phyloP scores from a whole-genome alignment of 228 moss, liverwort and hornwort genomes.

The Sphagnum fallax region DNA sequence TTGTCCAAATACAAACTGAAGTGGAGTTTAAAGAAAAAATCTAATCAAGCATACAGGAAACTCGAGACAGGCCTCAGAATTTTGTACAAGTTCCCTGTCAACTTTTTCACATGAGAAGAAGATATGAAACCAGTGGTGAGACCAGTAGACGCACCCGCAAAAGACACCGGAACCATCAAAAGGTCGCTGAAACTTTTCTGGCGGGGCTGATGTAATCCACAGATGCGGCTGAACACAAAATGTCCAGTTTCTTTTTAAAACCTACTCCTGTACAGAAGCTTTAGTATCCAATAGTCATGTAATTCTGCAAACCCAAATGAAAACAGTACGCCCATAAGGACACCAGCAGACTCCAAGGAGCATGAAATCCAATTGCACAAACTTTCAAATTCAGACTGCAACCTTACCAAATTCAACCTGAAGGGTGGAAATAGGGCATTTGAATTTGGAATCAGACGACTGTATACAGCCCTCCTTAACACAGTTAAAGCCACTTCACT shows the following conservation, averaged over 20 bases:
- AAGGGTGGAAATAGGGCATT: slow-evolving; percentile 43
- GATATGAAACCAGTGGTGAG: background rate
- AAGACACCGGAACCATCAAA: slow-evolving; percentile 37
- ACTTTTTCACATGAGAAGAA: background rate
- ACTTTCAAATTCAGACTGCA: too few relatives aligned
- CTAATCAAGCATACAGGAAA: too few relatives aligned
- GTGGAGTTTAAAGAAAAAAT: too few relatives aligned
- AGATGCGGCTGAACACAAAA: slow-evolving; percentile 45
- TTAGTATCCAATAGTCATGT: too few relatives aligned
- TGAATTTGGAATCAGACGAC: slow-evolving; percentile 50
- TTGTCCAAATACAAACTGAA: too few relatives aligned
- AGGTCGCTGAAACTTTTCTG: slow-evolving; percentile 48
- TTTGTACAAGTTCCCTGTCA: background rate
- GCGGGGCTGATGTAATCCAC: slow-evolving; percentile 61
- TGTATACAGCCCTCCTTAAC: slow-evolving; percentile 52
- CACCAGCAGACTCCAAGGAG: too few relatives aligned
- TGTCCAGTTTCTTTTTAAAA: background rate
- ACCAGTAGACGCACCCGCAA: slow-evolving; percentile 58
- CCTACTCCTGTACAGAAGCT: too few relatives aligned
- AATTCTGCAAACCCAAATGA: too few relatives aligned
- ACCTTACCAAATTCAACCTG: slow-evolving; percentile 54
- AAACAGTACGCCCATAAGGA: too few relatives aligned
- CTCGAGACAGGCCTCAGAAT: background rate
- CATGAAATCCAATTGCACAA: too few relatives aligned
- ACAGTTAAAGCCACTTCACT: slow-evolving; percentile 14